Base-by-base conservation (phyloP, 345 rosid species). In the Camelina hispida region DNA sequence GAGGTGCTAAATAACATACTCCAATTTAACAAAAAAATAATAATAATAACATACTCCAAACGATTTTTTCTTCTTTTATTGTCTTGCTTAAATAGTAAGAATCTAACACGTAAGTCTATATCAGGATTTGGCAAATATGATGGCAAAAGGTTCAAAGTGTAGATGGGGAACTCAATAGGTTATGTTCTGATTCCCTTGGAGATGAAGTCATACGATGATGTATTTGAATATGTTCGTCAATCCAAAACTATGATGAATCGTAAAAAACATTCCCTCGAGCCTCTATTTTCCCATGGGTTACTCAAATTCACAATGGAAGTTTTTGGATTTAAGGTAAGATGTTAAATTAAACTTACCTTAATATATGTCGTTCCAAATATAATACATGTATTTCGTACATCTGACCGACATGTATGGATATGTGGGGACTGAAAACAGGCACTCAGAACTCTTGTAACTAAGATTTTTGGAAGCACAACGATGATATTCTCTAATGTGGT, bases 141-240 rank as follows among this genome's bases (percentile, higher is more conserved):
- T 86, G 88, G 84, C 68, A 2, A 82, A 83, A 57, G 68, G 62
- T 52, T 69, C 82, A 7, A 70, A 70, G 20, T 83, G 62, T 23
- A 78, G 79, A 32, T 87, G 89, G 89, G 88, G 0, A 87, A 84
- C 53, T 67, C 80, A 72, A 74, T 87, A 10, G 89, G 88, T 11
- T 85, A 62, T 46, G 74, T 75, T 12, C 10, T 84, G 44, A 30
- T 84, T 13, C 92, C 92, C 7, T 63, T 87, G 37, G 75, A 46
- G 47, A 78, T 84, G 17, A 81, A 52, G 7, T 38, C 75, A 3
- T 61, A 72, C 18, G 61, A 80, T 20, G 83, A 84, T 62, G 86
- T 84, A 23, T 52, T 86, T 38, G 85, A 81, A 66, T 83, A 86
- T 66, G 59, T 83, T 43, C 79, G 77, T 37, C 55, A 48, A 35